A percentile compares a stretch with the other conserved stretches of the same genome.
These are phyloP conservation scores for Corchorus olitorius DNA, from an alignment of 345 rosid genomes.

Conservation along the genomic window DNA sequence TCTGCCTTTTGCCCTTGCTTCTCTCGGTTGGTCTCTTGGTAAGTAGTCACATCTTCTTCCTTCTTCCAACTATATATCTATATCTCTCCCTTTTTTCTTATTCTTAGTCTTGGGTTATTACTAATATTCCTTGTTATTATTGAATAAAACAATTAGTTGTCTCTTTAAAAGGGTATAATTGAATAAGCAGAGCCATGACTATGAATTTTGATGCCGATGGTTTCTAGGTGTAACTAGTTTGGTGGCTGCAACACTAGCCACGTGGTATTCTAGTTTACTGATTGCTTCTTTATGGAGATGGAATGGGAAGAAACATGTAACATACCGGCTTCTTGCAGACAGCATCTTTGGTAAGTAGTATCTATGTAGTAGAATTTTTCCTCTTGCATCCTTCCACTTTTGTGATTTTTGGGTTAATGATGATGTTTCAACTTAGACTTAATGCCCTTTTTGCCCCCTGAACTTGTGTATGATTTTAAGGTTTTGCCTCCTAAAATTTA, in stretches of 20 bases:
- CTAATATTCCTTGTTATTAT: not conserved
- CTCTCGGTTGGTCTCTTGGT: constrained; percentile 63
- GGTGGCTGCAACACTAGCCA: constrained; percentile 50
- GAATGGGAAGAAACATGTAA: constrained; percentile 51
- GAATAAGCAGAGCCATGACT: not conserved
- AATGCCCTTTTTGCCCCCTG: too few relatives aligned
- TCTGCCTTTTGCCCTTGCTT: constrained; percentile 57
- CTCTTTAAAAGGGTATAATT: not conserved
- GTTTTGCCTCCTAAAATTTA: too few relatives aligned
- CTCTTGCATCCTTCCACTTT: not conserved
- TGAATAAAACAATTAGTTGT: not conserved
- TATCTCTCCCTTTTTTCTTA: not conserved
- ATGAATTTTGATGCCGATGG: not conserved
- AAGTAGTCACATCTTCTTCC: not conserved
- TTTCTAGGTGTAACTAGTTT: constrained; percentile 48
- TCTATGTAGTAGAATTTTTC: not conserved
- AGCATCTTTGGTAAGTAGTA: constrained; percentile 53
- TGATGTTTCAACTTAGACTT: too few relatives aligned
- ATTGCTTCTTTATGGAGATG: constrained; percentile 56
- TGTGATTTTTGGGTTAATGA: not conserved
- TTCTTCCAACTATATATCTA: not conserved
- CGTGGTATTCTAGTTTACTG: constrained; percentile 51
- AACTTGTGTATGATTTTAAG: too few relatives aligned
- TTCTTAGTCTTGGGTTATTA: not conserved
- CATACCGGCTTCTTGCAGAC: constrained; percentile 49